Evolutionary conservation across 305 asterid genomes (phyloP), one percentile per base, ranked within the genome.

Genomic region (Fraxinus floribunda): DNA sequence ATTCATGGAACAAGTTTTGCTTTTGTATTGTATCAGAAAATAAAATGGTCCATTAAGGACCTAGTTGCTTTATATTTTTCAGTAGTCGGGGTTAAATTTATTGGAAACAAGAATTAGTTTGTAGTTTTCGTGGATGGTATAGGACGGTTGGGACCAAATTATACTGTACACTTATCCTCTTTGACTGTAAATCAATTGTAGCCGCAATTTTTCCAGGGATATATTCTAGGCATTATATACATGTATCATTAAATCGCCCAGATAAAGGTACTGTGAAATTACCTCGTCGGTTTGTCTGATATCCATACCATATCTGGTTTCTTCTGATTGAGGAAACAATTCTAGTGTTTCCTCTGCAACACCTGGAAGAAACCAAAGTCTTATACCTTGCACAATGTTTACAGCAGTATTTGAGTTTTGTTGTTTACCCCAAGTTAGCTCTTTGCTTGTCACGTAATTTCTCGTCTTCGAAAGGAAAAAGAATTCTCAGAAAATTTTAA

Each of bases 311-410:
- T 88, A 91, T 35, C 92, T 79, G 57, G 86, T 9, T 83, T 91
- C 94, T 44, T 90, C 89, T 5, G 79, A 83, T 75, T 62, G 83
- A 5, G 91, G 91, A 60, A 78, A 77, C 8, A 89, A 79, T 73
- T 84, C 86, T 8, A 86, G 20, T 13, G 86, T 80, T 36, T 86
- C 36, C 84, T 91, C 93, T 36, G 86, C 81, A 2, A 86, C 60
- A 30, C 93, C 91, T 0, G 91, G 92, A 5, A 91, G 83, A 78
- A 88, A 91, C 92, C 93, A 89, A 7, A 91, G 84, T 66, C 93
- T 82, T 71, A 88, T 83, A 29, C 90, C 90, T 32, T 84, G 89
- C 22, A 76, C 82, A 0, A 83, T 57, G 80, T 87, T 89, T 55
- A 84, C 49, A 66, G 81, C 75, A 9, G 81, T 36, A 73, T 57